phyloP scores from a whole-genome alignment of 192 early-diverging fungal species.

The Funneliformis geosporum region DNA sequence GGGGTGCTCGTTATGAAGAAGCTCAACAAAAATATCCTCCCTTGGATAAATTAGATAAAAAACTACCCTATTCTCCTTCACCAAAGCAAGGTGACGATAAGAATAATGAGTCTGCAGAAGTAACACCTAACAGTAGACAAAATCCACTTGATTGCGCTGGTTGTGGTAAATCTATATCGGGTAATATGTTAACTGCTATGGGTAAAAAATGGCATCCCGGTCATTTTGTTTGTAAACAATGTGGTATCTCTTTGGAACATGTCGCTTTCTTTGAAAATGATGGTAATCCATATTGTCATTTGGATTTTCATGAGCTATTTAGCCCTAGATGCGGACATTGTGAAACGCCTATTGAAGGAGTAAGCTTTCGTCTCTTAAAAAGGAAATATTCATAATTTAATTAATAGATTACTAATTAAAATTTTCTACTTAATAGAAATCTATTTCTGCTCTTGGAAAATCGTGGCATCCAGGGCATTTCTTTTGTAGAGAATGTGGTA shows the following conservation, averaged over 20 bases:
- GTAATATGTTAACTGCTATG: slow-evolving; percentile 51
- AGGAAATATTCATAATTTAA: background rate
- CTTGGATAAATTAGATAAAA: background rate
- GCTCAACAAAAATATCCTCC: slow-evolving; percentile 3
- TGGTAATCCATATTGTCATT: slow-evolving; percentile 56
- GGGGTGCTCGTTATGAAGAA: background rate
- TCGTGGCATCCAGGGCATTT: slow-evolving; percentile 58
- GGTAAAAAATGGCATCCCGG: slow-evolving; percentile 59
- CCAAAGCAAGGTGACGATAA: background rate
- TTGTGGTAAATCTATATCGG: slow-evolving; percentile 49
- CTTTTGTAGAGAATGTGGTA: slow-evolving; percentile 59
- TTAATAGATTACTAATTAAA: background rate
- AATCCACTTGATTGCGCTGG: slow-evolving; percentile 37
- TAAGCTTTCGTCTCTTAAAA: slow-evolving; percentile 36
- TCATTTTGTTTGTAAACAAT: slow-evolving; percentile 53
- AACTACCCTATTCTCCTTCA: background rate
- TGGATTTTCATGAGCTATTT: slow-evolving; percentile 57
- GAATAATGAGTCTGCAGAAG: background rate
- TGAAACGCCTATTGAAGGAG: slow-evolving; percentile 57
- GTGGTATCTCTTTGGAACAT: slow-evolving; percentile 47
- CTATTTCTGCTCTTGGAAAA: slow-evolving; percentile 53
- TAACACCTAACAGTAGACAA: background rate
- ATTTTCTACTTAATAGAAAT: slow-evolving; percentile 37
- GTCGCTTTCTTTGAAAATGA: slow-evolving; percentile 58
- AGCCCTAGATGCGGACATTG: slow-evolving; percentile 58